Conservation (phyloP, 2,329 filamentous ascomycete species). For the Fusarium sambucinum region DNA sequence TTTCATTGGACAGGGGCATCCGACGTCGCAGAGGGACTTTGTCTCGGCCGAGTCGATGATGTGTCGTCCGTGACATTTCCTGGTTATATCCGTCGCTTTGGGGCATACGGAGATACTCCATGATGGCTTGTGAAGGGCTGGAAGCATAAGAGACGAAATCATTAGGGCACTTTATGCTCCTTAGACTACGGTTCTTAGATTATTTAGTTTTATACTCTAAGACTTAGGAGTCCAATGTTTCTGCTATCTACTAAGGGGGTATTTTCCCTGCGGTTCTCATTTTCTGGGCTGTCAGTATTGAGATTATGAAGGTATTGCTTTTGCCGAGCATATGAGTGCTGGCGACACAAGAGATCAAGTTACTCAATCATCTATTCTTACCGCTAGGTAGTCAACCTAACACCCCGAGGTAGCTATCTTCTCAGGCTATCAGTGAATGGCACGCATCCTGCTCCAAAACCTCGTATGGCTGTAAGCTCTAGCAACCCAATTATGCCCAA, state of each 20-base stretch:
- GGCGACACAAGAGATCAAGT: not conserved
- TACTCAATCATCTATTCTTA: not conserved
- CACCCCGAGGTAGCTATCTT: not conserved
- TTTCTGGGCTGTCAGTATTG: not conserved
- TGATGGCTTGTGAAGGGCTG: not conserved
- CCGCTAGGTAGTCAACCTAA: not conserved
- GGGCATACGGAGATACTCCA: slow-evolving; percentile 8
- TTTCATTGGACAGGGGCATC: slow-evolving; percentile 24
- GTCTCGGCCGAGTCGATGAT: slow-evolving; percentile 34
- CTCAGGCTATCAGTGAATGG: not conserved
- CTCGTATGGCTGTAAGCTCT: not conserved
- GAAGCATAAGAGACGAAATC: too few relatives aligned
- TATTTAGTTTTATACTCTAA: too few relatives aligned
- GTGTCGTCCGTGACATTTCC: slow-evolving; percentile 23
- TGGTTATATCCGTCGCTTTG: slow-evolving; percentile 22
- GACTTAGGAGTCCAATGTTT: too few relatives aligned
- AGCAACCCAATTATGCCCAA: fast-evolving
- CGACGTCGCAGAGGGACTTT: not conserved
- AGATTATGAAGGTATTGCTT: not conserved
- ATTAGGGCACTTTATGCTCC: too few relatives aligned
- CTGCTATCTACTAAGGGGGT: too few relatives aligned
- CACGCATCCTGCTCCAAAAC: not conserved
- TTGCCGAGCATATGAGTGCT: not conserved
- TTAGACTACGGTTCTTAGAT: too few relatives aligned
- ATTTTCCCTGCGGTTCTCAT: not conserved